Evolutionary conservation across 208 protist genomes (phyloP).

Genomic region (Lotmaria passim): DNA sequence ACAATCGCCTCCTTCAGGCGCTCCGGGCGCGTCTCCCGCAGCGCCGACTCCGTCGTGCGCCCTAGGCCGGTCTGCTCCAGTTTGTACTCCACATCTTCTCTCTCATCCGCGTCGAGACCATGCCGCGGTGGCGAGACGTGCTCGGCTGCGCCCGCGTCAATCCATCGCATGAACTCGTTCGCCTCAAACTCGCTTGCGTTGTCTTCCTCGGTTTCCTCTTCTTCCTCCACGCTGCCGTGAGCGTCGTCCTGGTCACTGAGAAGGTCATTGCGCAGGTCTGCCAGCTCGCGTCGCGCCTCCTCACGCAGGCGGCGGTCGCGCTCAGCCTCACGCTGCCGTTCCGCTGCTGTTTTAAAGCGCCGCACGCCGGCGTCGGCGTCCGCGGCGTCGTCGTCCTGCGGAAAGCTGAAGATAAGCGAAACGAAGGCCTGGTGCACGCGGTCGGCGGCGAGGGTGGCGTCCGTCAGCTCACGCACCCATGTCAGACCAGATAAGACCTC

Average conservation of each 20-base stretch:
- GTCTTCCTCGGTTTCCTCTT: slow-evolving; percentile 49
- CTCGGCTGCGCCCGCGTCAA: slow-evolving; percentile 45
- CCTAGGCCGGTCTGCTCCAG: slow-evolving; percentile 70
- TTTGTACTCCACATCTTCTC: slow-evolving; percentile 67
- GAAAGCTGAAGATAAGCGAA: slow-evolving; percentile 72
- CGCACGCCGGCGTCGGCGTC: slow-evolving; percentile 16
- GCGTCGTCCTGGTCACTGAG: slow-evolving; percentile 27
- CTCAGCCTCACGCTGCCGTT: slow-evolving; percentile 57
- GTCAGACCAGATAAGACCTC: slow-evolving; percentile 56
- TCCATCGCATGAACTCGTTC: slow-evolving; percentile 79
- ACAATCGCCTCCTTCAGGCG: slow-evolving; percentile 55
- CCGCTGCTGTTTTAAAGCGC: slow-evolving; percentile 59
- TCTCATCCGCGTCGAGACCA: slow-evolving; percentile 7
- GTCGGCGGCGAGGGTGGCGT: slow-evolving; percentile 65
- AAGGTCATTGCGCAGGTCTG: slow-evolving; percentile 50
- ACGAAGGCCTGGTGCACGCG: slow-evolving; percentile 75
- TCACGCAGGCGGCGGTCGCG: slow-evolving; percentile 50
- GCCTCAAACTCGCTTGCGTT: slow-evolving; percentile 39
- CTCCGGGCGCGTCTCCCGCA: slow-evolving; percentile 66
- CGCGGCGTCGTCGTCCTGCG: slow-evolving; percentile 15
- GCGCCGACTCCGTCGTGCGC: slow-evolving; percentile 39
- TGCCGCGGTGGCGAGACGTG: slow-evolving; percentile 6
- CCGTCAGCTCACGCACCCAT: slow-evolving; percentile 72
- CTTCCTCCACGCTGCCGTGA: slow-evolving; percentile 27
- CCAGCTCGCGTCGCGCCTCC: slow-evolving; percentile 53